These are phyloP conservation scores for Rosa lucieae DNA, from an alignment of 306 rosid genomes.

Conservation along the genomic window DNA sequence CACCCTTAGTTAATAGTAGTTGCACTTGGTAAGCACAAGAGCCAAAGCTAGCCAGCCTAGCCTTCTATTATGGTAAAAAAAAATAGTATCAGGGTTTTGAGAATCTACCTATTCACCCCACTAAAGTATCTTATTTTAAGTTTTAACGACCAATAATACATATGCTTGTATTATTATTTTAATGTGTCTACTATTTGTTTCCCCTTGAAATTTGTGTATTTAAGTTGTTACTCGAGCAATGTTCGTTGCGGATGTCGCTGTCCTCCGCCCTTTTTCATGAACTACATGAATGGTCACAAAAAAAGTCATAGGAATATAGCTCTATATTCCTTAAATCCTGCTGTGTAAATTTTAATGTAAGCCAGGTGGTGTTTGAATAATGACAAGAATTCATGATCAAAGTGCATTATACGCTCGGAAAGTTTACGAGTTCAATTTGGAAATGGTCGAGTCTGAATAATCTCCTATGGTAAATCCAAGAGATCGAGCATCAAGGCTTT, in stretches of 20 bases:
- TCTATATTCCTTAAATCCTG: constrained; percentile 35
- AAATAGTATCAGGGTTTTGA: not conserved
- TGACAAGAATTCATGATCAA: constrained; percentile 33
- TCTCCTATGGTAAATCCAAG: not conserved
- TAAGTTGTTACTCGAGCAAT: not conserved
- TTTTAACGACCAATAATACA: constrained; percentile 16
- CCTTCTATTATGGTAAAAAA: constrained; percentile 24
- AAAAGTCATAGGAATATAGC: constrained; percentile 18
- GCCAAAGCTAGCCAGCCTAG: not conserved
- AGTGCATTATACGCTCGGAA: not conserved
- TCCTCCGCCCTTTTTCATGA: constrained; percentile 21
- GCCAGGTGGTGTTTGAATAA: constrained; percentile 46
- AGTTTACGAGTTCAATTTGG: not conserved
- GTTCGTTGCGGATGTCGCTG: constrained; percentile 12
- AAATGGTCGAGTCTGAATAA: not conserved
- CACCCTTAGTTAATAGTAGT: not conserved
- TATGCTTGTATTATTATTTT: not conserved
- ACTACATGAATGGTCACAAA: constrained; percentile 33
- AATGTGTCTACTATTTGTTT: constrained; percentile 5
- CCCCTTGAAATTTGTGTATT: not conserved
- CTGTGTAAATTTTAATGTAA: constrained; percentile 34
- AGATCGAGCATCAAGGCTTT: not conserved
- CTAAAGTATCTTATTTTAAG: constrained; percentile 14
- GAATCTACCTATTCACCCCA: constrained; percentile 17
- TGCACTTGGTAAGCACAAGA: constrained; percentile 5